A percentile compares a stretch with the other conserved stretches of the same genome.
Conservation (phyloP, 208 protist genomes). For the Leishmania aethiopica region DNA sequence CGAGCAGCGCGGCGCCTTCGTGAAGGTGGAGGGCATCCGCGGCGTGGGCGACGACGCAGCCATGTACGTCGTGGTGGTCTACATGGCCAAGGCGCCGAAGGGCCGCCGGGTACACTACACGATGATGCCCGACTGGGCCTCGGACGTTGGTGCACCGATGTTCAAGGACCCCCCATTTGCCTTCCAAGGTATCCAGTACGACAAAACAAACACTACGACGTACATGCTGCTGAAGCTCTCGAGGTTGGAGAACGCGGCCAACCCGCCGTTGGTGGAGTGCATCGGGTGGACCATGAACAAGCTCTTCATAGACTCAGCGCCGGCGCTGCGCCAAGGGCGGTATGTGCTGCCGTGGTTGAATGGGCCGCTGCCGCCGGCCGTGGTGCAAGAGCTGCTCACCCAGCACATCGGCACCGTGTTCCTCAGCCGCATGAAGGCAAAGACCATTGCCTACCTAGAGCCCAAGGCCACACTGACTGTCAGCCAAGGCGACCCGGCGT, state of each 20-base stretch:
- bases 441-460: constrained; percentile 42
- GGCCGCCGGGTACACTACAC: constrained; percentile 34
- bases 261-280: constrained; percentile 20
- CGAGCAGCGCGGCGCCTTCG: constrained; percentile 56
- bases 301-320: constrained; percentile 48
- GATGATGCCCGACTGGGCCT: constrained; percentile 56
- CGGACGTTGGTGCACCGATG: constrained; percentile 53
- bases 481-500: constrained; percentile 53
- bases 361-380: constrained; percentile 32
- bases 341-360: constrained; percentile 58
- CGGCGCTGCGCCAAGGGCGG: constrained; percentile 55
- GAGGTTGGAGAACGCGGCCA: constrained; percentile 27
- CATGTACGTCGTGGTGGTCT: constrained; percentile 47
- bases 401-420: constrained; percentile 54
- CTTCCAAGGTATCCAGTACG: constrained; percentile 33
- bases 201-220: constrained; percentile 34
- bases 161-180: constrained; percentile 66
- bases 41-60: constrained; percentile 51
- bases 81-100: constrained; percentile 29
- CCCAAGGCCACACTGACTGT: constrained; percentile 62
- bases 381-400: constrained; percentile 47
- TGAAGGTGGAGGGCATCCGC: constrained; percentile 55
- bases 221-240: constrained; percentile 67
- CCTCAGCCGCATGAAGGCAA: constrained; percentile 27
- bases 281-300: constrained; percentile 69